phyloP scores from a whole-genome alignment of 305 asterid species.

The Fraxinus albicans region DNA sequence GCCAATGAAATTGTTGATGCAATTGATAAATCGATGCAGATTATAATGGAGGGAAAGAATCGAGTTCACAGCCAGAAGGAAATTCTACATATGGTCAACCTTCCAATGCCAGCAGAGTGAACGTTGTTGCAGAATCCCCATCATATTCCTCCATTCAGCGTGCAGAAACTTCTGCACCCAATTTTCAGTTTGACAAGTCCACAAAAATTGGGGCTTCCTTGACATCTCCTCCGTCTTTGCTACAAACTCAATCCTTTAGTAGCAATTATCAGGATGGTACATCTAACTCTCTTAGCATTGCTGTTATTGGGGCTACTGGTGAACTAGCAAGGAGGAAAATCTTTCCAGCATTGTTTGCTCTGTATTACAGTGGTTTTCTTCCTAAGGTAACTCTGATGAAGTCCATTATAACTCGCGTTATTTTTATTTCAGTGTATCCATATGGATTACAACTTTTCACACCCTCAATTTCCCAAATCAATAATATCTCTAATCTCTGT shows the following conservation, averaged over 20 bases:
- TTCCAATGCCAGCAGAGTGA: neutral
- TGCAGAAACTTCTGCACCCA: constrained; percentile 4
- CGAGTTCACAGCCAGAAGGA: constrained; percentile 8
- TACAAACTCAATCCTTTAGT: constrained; percentile 15
- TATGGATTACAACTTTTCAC: neutral
- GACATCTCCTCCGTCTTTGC: constrained; percentile 10
- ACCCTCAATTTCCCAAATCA: neutral
- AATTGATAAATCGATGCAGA: constrained; percentile 7
- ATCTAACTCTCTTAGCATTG: constrained; percentile 43
- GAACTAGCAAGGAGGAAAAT: constrained; percentile 50
- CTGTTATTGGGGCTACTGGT: constrained; percentile 58
- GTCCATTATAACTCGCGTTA: neutral
- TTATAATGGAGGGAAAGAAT: constrained; percentile 11
- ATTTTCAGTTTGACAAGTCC: constrained; percentile 14
- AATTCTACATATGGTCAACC: constrained; percentile 17
- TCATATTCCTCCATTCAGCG: constrained; percentile 4
- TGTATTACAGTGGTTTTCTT: constrained; percentile 46
- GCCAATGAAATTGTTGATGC: neutral
- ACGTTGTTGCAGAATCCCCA: constrained; percentile 16
- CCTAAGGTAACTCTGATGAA: constrained; percentile 37
- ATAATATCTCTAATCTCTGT: neutral
- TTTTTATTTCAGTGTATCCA: neutral
- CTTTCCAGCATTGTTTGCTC: constrained; percentile 53
- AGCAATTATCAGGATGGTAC: constrained; percentile 19
- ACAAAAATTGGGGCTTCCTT: constrained; percentile 3